Base-by-base conservation (phyloP, 2,329 filamentous ascomycete species). In the Alternaria dauci region DNA sequence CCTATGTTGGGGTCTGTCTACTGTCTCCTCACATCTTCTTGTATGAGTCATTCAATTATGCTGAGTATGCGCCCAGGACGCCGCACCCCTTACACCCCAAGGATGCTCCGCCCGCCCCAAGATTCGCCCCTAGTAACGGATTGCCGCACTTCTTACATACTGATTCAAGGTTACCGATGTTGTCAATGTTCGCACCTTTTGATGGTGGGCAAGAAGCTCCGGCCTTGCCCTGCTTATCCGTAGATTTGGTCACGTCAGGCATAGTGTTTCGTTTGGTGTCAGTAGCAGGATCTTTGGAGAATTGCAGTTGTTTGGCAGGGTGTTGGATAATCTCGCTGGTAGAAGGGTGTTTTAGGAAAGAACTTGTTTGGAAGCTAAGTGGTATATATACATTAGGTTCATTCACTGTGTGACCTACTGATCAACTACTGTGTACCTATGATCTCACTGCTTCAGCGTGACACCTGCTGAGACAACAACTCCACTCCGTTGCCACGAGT, bases 31-130 rank as follows among this genome's bases (percentile, higher is more conserved):
- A 20, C n/a, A 14, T 50, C n/a, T 39, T 39, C 38, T 20, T 39
- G 14, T 39, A 8, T 39, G 16, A 9, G 8, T 5, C 38, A 11
- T 20, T 18, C 14, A 36, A 6, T 5, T 18, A 25, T 25, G 5
- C 32, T 1, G 16, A 20, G 25, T 16, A 42, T 4, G 9, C 16
- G n/a, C 50, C 25, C 23, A 47, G 14, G 4, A 32, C n/a, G 5
- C 51, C 56, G 26, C 51, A 55, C 4, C 9, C 51, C 8, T 18
- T 41, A 8, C 56, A 58, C 23, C 16, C 25, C 36, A 57, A 23
- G 5, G n/a, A 25, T 4, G 5, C 16, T 4, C 54, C 46, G 4
- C 6, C n/a, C 6, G 8, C 5, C 9, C 54, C 54, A 14, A 58
- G 7, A 1, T 32, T 58, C 8, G 38, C 39, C 1, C 3, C 8